Percentiles rank a stretch among this genome's conserved stretches.
Evolutionary conservation across 345 rosid genomes (phyloP).

Genomic region (Citrus sinensis): DVS_A1.0 CM039165.1:35792001-35792500

Average conservation of each 20-base stretch:
- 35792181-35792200: constrained; percentile 81
- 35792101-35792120: constrained; percentile 58
- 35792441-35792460: constrained; percentile 76
- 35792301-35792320: constrained; percentile 53
- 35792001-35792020: constrained; percentile 56
- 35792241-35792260: constrained; percentile 27
- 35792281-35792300: constrained; percentile 63
- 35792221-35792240: constrained; percentile 32
- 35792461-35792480: constrained; percentile 92
- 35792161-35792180: constrained; percentile 61
- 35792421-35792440: constrained; percentile 17
- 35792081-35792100: constrained; percentile 80
- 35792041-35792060: constrained; percentile 36
- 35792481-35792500: constrained; percentile 52
- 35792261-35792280: constrained; percentile 67
- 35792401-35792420: background rate
- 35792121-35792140: constrained; percentile 56
- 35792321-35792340: constrained; percentile 37
- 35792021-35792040: constrained; percentile 37
- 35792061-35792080: constrained; percentile 54
- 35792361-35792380: constrained; percentile 1
- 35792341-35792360: constrained; percentile 81
- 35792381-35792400: constrained; percentile 7
- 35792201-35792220: constrained; percentile 40
- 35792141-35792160: constrained; percentile 72